Evolutionary conservation across 441 rosid species (phyloP), one percentile per base, ranked within the genome.

Genomic region (Adansonia grandidieri): DNA sequence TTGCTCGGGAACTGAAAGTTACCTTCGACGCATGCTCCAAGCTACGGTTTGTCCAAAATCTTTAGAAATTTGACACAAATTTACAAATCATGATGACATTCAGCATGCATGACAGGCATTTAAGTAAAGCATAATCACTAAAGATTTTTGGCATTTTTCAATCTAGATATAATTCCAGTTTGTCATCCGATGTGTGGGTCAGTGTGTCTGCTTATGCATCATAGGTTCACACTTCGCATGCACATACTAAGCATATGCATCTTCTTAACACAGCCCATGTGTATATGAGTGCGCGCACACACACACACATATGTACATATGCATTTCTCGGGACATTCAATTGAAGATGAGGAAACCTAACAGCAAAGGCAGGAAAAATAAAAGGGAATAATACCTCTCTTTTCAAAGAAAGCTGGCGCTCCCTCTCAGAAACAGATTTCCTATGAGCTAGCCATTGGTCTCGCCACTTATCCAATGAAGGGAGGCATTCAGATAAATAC

Each of bases 401-500:
- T 77, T 85, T 88, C 74, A 82, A 84, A 81, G 85, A 85, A 76
- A 86, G 87, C 77, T 84, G 91, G 22, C 45, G 86, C 45, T 90
- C 98, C 83, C 93, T 92, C 79, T 89, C 96, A 62, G 87, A 79
- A 79, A 93, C 87, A 79, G 86, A 84, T 80, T 90, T 90, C 87
- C 89, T 91, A 83, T 92, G 94, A 80, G 89, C 89, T 78, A 96
- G 76, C 99, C 98, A 96, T 63, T 91, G 93, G 48, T 84, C 85
- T 81, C 85, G 85, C 99, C 98, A 97, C 7, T 83, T 60, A 72
- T 93, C 97, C 82, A 91, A 77, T 42, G 93, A 91, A 82, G 99
- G 98, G 54, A 97, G 93, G 77, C 98, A 94, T 77, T 91, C 94
- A 20, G 94, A 90, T 77, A 94, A 89, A 84, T 97, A 97, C 1